A percentile compares a stretch with the other conserved stretches of the same genome.
Conservation (phyloP, 257 asterid genomes). For the Nyctanthes arbortristis region DNA sequence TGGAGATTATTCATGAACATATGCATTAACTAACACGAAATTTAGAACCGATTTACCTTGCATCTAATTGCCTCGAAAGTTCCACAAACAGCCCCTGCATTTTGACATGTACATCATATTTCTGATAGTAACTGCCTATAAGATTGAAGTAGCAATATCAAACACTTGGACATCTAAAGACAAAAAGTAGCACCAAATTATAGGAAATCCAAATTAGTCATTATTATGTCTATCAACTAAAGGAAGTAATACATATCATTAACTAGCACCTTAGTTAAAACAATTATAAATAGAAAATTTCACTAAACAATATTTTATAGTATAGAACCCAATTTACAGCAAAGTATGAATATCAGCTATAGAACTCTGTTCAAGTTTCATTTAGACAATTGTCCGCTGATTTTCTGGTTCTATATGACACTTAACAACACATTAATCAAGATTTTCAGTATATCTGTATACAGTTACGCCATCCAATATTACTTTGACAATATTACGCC, state of each 20-base stretch:
- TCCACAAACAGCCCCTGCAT: conserved; percentile 45
- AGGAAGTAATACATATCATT: neutral
- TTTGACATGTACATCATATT: conserved; percentile 13
- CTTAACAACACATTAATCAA: too few relatives aligned
- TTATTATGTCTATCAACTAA: neutral
- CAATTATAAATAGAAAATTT: too few relatives aligned
- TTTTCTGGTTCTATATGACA: too few relatives aligned
- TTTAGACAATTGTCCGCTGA: too few relatives aligned
- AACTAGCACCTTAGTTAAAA: too few relatives aligned
- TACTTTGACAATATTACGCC: too few relatives aligned
- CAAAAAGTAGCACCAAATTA: neutral
- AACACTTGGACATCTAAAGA: neutral
- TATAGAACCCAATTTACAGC: too few relatives aligned
- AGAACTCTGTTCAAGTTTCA: too few relatives aligned
- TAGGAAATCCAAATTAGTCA: neutral
- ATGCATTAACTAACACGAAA: neutral
- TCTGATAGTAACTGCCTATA: neutral
- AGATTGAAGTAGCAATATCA: neutral
- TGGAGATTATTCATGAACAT: neutral
- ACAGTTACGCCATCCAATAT: too few relatives aligned
- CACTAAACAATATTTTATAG: too few relatives aligned
- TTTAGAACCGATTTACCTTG: conserved; percentile 30
- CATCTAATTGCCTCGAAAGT: conserved; percentile 41
- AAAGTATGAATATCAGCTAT: too few relatives aligned
- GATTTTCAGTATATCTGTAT: too few relatives aligned